Evolutionary conservation across 139 green algal species (phyloP).

Genomic region (Closterium sp.): DNA sequence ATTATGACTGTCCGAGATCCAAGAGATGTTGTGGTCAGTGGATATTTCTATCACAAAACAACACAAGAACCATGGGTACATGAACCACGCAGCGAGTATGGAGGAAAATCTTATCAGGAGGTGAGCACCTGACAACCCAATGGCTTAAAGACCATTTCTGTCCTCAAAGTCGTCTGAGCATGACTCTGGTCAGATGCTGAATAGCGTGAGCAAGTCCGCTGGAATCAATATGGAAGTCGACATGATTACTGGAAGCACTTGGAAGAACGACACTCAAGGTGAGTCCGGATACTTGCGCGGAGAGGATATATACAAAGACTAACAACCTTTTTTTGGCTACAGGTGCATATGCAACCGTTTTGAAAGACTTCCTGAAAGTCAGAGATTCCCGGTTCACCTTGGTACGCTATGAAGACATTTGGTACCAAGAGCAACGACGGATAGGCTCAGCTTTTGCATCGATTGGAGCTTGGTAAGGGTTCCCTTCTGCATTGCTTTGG

Average conservation of each 20-base stretch:
- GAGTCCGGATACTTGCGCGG: background rate
- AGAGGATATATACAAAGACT: background rate
- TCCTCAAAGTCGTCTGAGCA: too few relatives aligned
- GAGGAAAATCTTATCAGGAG: slow-evolving; percentile 15
- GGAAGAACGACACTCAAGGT: slow-evolving; percentile 2
- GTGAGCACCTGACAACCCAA: background rate
- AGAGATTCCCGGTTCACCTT: slow-evolving; percentile 10
- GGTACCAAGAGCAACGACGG: background rate
- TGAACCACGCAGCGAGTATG: slow-evolving; percentile 4
- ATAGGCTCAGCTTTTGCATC: slow-evolving; percentile 3
- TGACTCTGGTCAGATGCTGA: slow-evolving; percentile 8
- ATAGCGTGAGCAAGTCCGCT: background rate
- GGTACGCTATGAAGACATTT: slow-evolving; percentile 25
- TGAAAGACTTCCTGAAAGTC: background rate
- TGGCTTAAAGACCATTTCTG: too few relatives aligned
- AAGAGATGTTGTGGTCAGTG: slow-evolving; percentile 15
- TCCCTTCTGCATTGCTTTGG: background rate
- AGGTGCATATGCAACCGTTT: slow-evolving; percentile 23
- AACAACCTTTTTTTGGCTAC: background rate
- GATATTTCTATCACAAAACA: slow-evolving; percentile 30
- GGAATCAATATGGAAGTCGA: slow-evolving; percentile 27
- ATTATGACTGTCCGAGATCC: slow-evolving; percentile 25
- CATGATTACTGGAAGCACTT: slow-evolving; percentile 11
- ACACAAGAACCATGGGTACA: slow-evolving; percentile 18
- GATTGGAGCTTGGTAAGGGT: slow-evolving; percentile 11